phyloP scores from a whole-genome alignment of 257 asterid genomes.

The Nemophila menziesii region DNA sequence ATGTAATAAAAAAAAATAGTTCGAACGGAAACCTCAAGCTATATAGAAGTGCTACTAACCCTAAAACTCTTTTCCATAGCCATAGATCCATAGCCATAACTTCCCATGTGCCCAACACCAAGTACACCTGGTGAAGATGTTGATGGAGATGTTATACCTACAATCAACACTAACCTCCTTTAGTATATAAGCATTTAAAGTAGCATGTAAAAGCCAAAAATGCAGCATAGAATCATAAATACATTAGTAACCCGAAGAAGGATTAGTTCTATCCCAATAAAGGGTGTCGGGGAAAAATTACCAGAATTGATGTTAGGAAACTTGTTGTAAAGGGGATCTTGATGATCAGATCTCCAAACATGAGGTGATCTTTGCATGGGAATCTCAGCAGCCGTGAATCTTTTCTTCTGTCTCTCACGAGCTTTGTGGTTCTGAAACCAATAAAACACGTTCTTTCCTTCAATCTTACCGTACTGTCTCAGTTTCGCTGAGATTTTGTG shows the following conservation, averaged over 20 bases:
- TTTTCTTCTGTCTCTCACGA: constrained; percentile 89
- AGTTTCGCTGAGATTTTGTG: constrained; percentile 85
- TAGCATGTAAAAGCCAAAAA: background rate
- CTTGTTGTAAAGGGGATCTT: constrained; percentile 29
- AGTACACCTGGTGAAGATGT: constrained; percentile 25
- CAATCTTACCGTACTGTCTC: constrained; percentile 92
- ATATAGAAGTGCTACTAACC: constrained; percentile 41
- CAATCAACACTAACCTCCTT: background rate
- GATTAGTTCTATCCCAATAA: too few species aligned
- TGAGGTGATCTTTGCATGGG: constrained; percentile 21
- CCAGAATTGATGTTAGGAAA: constrained; percentile 19
- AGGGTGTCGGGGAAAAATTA: background rate
- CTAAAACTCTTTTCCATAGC: constrained; percentile 75
- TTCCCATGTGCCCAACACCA: constrained; percentile 26
- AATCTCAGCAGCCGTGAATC: constrained; percentile 40
- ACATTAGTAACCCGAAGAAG: background rate
- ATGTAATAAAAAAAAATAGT: too few species aligned
- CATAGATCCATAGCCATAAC: constrained; percentile 51
- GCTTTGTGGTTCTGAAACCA: constrained; percentile 99
- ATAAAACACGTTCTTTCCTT: constrained; percentile 91
- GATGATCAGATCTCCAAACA: constrained; percentile 9
- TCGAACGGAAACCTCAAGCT: background rate
- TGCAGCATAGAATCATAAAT: background rate
- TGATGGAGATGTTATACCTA: constrained; percentile 52
- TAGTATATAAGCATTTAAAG: background rate